These are phyloP conservation scores for Phialocephala sp. DNA, from an alignment of 2,329 filamentous ascomycete species.

Conservation along the genomic window DNA sequence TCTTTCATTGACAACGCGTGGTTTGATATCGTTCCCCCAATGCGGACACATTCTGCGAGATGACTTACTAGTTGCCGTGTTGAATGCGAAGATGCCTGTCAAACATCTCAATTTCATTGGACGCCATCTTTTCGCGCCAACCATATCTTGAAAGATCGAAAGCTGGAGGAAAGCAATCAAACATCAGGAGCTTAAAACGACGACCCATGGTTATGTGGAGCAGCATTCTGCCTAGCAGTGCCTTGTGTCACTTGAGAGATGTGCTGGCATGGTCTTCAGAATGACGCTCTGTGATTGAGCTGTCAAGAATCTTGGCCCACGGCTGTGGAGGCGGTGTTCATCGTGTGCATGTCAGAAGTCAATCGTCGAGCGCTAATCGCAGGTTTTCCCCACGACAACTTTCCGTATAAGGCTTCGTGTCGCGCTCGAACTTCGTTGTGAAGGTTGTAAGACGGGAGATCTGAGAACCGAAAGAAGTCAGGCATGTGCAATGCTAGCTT, in stretches of 20 bases:
- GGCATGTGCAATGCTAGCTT: neutral
- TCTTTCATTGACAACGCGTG: neutral
- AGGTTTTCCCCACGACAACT: neutral
- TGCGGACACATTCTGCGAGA: neutral
- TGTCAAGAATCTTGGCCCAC: neutral
- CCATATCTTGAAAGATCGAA: neutral
- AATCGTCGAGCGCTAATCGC: neutral
- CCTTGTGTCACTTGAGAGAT: neutral
- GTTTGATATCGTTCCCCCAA: neutral
- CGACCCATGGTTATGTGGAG: neutral
- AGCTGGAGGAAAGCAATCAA: neutral
- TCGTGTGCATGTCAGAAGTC: neutral
- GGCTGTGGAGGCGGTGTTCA: slow-evolving; percentile 8
- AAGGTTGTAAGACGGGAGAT: slow-evolving; percentile 9
- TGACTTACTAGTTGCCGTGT: slow-evolving; percentile 5
- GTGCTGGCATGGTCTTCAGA: neutral
- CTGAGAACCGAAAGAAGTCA: neutral
- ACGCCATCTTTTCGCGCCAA: neutral
- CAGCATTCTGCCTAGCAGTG: slow-evolving; percentile 7
- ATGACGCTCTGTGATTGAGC: slow-evolving; percentile 2
- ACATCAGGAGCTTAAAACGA: slow-evolving; percentile 1
- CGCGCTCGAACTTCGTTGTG: neutral
- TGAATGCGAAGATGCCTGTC: slow-evolving; percentile 25
- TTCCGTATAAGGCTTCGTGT: neutral
- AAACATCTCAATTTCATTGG: slow-evolving; percentile 1